Percentiles rank a stretch among this genome's conserved stretches.
phyloP scores from a whole-genome alignment of 2,329 filamentous ascomycete species.

The Tolypocladium tropicale region DNA sequence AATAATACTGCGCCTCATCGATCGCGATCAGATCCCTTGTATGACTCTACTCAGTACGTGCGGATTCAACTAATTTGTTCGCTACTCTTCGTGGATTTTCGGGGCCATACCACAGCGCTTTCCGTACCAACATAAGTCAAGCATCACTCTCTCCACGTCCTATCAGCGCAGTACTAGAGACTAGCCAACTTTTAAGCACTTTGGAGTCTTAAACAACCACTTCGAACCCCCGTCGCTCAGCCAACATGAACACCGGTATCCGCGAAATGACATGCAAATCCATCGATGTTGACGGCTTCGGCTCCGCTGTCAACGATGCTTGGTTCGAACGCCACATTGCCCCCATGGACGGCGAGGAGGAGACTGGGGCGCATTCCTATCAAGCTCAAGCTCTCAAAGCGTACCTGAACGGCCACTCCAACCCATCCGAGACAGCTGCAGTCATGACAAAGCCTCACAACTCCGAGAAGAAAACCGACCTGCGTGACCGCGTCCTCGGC shows the following conservation, averaged over 20 bases:
- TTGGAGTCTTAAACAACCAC: background rate
- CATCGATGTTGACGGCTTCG: background rate
- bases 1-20: background rate
- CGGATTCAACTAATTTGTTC: too few relatives aligned
- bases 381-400: background rate
- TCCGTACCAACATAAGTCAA: background rate
- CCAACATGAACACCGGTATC: background rate
- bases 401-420: background rate
- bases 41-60: background rate
- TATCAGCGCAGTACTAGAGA: background rate
- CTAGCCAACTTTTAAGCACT: background rate
- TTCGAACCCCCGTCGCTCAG: background rate
- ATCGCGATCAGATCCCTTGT: background rate
- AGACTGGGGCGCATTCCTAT: background rate
- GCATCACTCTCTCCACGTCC: background rate
- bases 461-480: background rate
- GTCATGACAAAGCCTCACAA: background rate
- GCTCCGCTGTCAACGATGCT: background rate
- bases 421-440: background rate
- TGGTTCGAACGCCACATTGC: background rate
- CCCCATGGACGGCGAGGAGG: background rate
- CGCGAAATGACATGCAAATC: background rate
- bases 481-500: background rate
- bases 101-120: background rate
- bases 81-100: background rate